Conservation (phyloP, 495 filamentous ascomycete genomes). For the Letharia columbiana region DNA sequence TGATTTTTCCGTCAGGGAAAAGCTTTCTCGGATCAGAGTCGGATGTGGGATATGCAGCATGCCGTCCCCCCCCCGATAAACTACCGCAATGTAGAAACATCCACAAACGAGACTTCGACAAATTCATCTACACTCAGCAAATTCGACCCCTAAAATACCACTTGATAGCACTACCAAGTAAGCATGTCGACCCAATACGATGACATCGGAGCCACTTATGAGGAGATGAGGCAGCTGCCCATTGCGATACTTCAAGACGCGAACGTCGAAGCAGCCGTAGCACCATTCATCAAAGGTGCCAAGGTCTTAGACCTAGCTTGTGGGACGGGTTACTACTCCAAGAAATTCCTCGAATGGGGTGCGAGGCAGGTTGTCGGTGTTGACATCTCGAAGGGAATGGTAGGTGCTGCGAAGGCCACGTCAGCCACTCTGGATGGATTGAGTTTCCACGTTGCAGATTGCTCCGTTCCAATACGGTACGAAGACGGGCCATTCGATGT, state of each 20-base stretch:
- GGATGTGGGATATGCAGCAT: neutral
- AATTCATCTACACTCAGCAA: neutral
- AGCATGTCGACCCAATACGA: neutral
- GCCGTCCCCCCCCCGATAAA: neutral
- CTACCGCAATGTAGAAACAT: neutral
- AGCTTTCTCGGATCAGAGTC: too few species aligned
- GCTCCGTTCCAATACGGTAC: slow-evolving; percentile 12
- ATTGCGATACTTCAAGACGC: slow-evolving; percentile 10
- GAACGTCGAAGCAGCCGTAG: slow-evolving; percentile 17
- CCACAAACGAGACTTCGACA: neutral
- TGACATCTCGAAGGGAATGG: slow-evolving; percentile 28
- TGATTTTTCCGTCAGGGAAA: too few species aligned
- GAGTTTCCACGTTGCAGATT: slow-evolving; percentile 22
- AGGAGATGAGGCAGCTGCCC: slow-evolving; percentile 12
- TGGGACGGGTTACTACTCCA: slow-evolving; percentile 24
- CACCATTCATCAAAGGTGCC: slow-evolving; percentile 16
- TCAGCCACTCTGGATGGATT: neutral
- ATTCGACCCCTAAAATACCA: neutral
- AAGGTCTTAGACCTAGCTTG: slow-evolving; percentile 27
- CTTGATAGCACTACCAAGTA: neutral
- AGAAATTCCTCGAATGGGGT: slow-evolving; percentile 20
- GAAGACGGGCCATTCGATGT: slow-evolving; percentile 31
- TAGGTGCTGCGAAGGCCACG: slow-evolving; percentile 12
- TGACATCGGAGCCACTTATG: slow-evolving; percentile 5
- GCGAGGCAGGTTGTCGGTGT: slow-evolving; percentile 27